Base-by-base conservation (phyloP, 2,329 filamentous ascomycete species). In the Parastagonospora avenae region DNA sequence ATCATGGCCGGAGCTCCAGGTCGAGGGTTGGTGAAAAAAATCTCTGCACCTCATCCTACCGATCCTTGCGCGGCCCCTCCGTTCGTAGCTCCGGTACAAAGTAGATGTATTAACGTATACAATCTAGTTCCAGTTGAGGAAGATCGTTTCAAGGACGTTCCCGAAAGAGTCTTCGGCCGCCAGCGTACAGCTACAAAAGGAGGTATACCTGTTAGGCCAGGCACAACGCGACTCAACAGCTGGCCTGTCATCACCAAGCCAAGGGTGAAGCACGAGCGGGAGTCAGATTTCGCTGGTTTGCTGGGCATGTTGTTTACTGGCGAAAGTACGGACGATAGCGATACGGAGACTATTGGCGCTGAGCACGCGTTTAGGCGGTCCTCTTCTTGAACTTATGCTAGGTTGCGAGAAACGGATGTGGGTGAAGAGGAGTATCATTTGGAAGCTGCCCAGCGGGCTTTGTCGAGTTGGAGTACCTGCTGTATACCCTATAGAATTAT, bases 21-120 rank as follows among this genome's bases (percentile, higher is more conserved):
- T 60, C 33, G 66, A 70, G 58, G 64, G 64, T 55, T 68, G 64
- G 66, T 67, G 60, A 67, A 42, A 45, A 45, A 24, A 10, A 48
- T 41, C 27, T 52, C 36, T 46, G 27, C 37, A 35, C 42, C 40
- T 16, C 35, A 24, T 42, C 29, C 46, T 42, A 29, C 37, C 39
- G 32, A 31, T 42, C 27, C 11, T 29, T 29, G 15, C 37, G 32
- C 16, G 31, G 42, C 45, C 38, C 38, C 30, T 30, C 14, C 11
- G 8, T 2, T 11, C 14, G 27, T 27, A 32, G 37, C 36, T 33
- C 2, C 29, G 27, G 6, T 27, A 11, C 12, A 24, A 35, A 32
- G 35, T 9, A n/a, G 9, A 19, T 11, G 19, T 33, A 37, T 57
- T 60, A 33, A 60, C 47, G 9, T 16, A 15, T 37, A 19, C 19